Percentiles rank a stretch among this genome's conserved stretches.
Conservation (phyloP, 805 yeast species). For the Lipomyces orientalis region DNA sequence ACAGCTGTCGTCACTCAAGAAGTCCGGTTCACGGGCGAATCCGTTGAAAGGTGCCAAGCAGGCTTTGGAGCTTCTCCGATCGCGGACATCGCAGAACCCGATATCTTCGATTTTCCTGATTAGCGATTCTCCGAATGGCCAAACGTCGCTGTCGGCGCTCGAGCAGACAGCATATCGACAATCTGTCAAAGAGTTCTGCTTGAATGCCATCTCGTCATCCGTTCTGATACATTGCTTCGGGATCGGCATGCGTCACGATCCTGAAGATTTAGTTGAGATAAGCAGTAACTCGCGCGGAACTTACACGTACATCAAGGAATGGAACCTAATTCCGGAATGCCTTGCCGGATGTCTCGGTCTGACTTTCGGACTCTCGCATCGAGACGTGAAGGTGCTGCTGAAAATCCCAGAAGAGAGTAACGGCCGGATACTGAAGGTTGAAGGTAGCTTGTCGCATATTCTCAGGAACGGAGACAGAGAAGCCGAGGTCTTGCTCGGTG, state of each 20-base stretch:
- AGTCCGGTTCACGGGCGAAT: conserved; percentile 6
- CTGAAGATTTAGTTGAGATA: conserved; percentile 31
- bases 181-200: conserved; percentile 9
- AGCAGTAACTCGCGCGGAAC: conserved; percentile 34
- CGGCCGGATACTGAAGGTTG: conserved; percentile 25
- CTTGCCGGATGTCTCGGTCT: conserved; percentile 34
- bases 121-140: conserved; percentile 12
- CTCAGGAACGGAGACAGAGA: conserved; percentile 23
- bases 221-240: conserved; percentile 39
- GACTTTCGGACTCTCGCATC: conserved; percentile 28
- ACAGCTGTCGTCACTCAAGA: conserved; percentile 10
- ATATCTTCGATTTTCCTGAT: conserved; percentile 16
- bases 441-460: conserved; percentile 19
- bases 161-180: conserved; percentile 1
- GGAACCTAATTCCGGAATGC: conserved; percentile 33
- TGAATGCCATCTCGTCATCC: neutral
- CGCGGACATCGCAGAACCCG: conserved; percentile 14
- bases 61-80: conserved; percentile 18
- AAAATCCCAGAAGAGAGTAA: conserved; percentile 23
- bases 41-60: conserved; percentile 20
- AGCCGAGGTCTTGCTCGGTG: conserved; percentile 28
- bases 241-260: conserved; percentile 35
- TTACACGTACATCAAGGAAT: conserved; percentile 36
- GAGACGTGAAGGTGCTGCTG: conserved; percentile 28
- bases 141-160: conserved; percentile 3